Conservation (phyloP, 768 basidiomycete genomes). For the Aureoboletus auriporus region DNA sequence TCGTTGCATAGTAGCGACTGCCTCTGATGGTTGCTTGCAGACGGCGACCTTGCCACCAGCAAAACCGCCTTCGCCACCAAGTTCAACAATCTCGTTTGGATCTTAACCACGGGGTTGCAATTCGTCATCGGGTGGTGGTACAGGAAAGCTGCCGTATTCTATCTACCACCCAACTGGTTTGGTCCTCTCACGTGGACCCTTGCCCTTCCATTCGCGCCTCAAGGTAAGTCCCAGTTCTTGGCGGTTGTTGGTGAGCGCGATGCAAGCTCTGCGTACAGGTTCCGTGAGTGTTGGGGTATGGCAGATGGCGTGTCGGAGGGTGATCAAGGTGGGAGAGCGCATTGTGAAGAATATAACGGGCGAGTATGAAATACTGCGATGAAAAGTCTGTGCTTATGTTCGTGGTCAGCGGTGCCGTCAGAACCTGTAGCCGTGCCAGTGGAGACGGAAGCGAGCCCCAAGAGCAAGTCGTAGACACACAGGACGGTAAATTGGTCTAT, state of each 20-base stretch:
- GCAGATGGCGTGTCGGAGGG: slow-evolving; percentile 91
- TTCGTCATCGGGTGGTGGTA: slow-evolving; percentile 90
- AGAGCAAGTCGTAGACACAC: slow-evolving; percentile 18
- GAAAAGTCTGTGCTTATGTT: no score
- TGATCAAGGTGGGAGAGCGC: slow-evolving; percentile 74
- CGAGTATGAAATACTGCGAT: slow-evolving; percentile 21
- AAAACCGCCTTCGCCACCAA: slow-evolving; percentile 61
- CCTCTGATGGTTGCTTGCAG: slow-evolving; percentile 36
- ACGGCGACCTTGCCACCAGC: slow-evolving; percentile 57
- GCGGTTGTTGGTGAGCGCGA: not conserved
- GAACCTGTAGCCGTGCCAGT: slow-evolving; percentile 18
- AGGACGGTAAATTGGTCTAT: slow-evolving; percentile 4
- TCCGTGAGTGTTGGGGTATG: slow-evolving; percentile 91
- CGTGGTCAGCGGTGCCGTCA: slow-evolving; percentile 13
- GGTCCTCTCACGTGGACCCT: slow-evolving; percentile 87
- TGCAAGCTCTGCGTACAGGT: slow-evolving; percentile 41
- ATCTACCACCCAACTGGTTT: slow-evolving; percentile 86
- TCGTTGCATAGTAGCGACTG: not conserved
- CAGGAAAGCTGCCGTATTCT: slow-evolving; percentile 87
- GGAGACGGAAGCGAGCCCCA: slow-evolving; percentile 8
- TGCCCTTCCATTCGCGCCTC: slow-evolving; percentile 86
- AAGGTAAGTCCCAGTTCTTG: slow-evolving; percentile 46
- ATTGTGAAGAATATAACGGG: slow-evolving; percentile 61
- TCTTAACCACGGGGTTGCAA: slow-evolving; percentile 83
- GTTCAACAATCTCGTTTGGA: slow-evolving; percentile 75